phyloP scores from a whole-genome alignment of 202 grass and related monocot genomes.

The Panicum virgatum region DNA sequence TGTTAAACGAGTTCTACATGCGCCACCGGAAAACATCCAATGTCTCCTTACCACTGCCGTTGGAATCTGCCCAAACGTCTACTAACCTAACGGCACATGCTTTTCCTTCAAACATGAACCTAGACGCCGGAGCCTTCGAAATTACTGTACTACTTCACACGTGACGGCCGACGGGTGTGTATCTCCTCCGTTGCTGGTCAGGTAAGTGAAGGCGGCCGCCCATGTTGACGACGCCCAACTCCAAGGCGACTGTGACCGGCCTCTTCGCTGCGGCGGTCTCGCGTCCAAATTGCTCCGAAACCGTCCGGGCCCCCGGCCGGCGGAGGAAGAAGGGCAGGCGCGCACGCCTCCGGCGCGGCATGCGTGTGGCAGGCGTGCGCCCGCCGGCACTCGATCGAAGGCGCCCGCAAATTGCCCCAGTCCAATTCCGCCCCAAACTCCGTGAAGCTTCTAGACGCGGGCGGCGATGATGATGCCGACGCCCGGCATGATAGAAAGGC shows the following conservation, averaged over 20 bases:
- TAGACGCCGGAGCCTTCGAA: too few species aligned
- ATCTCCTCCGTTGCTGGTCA: background rate
- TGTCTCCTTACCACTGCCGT: too few species aligned
- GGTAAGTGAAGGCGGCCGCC: conserved; percentile 11
- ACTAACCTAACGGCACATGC: too few species aligned
- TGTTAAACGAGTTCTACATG: too few species aligned
- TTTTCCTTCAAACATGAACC: too few species aligned
- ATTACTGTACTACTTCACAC: too few species aligned
- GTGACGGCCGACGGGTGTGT: background rate
- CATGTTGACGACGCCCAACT: conserved; percentile 16
- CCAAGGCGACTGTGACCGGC: background rate
- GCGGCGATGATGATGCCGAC: background rate
- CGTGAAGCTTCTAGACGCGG: conserved; percentile 1
- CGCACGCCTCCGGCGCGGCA: background rate
- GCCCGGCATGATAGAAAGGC: background rate
- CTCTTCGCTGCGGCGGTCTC: background rate
- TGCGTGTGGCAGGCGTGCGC: background rate
- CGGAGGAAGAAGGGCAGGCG: background rate
- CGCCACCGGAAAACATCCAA: too few species aligned
- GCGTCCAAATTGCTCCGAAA: background rate
- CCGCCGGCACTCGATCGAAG: background rate
- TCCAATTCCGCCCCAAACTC: background rate
- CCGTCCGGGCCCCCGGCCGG: too few species aligned
- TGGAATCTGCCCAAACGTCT: too few species aligned
- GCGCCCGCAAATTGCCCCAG: background rate